A percentile compares a stretch with the other conserved stretches of the same genome.
phyloP scores from a whole-genome alignment of 1,284 basidiomycete genomes.

The Coriolopsis trogii region DNA sequence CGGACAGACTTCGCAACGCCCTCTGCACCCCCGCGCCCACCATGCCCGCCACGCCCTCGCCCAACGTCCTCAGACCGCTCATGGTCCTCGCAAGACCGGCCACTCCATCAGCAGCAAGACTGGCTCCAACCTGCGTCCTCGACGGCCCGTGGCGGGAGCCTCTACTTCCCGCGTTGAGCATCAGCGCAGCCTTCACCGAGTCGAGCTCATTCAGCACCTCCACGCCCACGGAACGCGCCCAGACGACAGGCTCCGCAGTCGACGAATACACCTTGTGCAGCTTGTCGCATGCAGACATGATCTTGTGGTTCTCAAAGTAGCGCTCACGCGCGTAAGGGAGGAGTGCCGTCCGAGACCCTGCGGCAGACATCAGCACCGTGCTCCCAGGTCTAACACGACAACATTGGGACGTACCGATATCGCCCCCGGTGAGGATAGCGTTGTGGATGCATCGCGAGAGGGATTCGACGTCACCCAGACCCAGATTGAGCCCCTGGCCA shows the following conservation, averaged over 20 bases:
- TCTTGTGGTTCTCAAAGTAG: slow-evolving; percentile 84
- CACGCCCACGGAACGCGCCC: slow-evolving; percentile 85
- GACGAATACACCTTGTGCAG: slow-evolving; percentile 84
- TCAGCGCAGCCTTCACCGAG: slow-evolving; percentile 78
- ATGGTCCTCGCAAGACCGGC: slow-evolving; percentile 29
- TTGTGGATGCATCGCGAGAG: slow-evolving; percentile 66
- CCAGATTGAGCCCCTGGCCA: slow-evolving; percentile 95
- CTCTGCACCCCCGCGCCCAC: slow-evolving; percentile 27
- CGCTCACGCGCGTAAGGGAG: slow-evolving; percentile 78
- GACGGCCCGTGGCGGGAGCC: slow-evolving; percentile 6
- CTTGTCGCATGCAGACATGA: slow-evolving; percentile 86
- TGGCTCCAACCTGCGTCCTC: slow-evolving; percentile 24
- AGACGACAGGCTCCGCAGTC: slow-evolving; percentile 72
- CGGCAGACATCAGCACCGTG: neutral
- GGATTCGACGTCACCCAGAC: slow-evolving; percentile 82
- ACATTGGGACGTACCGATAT: slow-evolving; percentile 70
- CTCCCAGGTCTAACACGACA: neutral
- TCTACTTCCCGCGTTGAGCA: slow-evolving; percentile 76
- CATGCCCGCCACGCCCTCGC: slow-evolving; percentile 21
- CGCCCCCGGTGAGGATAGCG: slow-evolving; percentile 66
- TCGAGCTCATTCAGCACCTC: slow-evolving; percentile 91
- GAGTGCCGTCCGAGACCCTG: slow-evolving; percentile 81
- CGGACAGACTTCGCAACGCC: slow-evolving; percentile 15
- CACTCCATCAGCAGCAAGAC: slow-evolving; percentile 31
- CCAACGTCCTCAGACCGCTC: slow-evolving; percentile 21